A percentile compares a stretch with the other conserved stretches of the same genome.
phyloP scores from a whole-genome alignment of 2,329 filamentous ascomycete species.

The Podosphaera aphanis region DNA sequence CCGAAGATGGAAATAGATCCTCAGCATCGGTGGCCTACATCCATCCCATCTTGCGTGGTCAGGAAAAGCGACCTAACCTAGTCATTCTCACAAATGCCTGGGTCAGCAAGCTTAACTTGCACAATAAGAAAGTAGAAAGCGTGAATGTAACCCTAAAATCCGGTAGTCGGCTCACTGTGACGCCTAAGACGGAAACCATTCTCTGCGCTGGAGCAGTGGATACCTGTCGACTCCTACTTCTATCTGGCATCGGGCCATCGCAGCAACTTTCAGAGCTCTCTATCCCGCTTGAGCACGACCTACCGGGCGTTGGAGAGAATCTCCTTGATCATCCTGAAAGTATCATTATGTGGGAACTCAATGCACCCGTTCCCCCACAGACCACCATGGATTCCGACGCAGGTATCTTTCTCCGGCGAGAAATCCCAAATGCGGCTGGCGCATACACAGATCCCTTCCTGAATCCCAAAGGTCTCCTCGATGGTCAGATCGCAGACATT shows the following conservation, averaged over 20 bases:
- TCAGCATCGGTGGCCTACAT: slow-evolving; percentile 82
- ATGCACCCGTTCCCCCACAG: slow-evolving; percentile 18
- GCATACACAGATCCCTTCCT: slow-evolving; percentile 22
- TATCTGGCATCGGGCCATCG: slow-evolving; percentile 18
- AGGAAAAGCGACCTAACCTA: slow-evolving; percentile 63
- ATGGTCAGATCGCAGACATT: slow-evolving; percentile 58
- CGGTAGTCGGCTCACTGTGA: slow-evolving; percentile 30
- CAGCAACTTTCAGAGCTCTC: slow-evolving; percentile 14
- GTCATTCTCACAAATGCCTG: slow-evolving; percentile 72
- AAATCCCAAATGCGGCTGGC: slow-evolving; percentile 38
- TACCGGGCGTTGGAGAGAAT: slow-evolving; percentile 18
- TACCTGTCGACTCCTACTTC: slow-evolving; percentile 18
- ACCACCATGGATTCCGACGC: slow-evolving; percentile 28
- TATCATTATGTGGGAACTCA: slow-evolving; percentile 27
- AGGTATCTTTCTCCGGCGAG: slow-evolving; percentile 50
- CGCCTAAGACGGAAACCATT: slow-evolving; percentile 46
- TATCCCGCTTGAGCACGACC: slow-evolving; percentile 15
- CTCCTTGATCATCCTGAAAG: slow-evolving; percentile 17
- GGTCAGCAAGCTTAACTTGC: slow-evolving; percentile 60
- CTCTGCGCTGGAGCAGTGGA: slow-evolving; percentile 19
- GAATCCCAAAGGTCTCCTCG: slow-evolving; percentile 22
- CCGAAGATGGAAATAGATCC: slow-evolving; percentile 62
- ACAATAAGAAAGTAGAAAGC: slow-evolving; percentile 46
- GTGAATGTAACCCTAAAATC: slow-evolving; percentile 39
- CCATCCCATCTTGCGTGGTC: slow-evolving; percentile 65